Evolutionary conservation across 352 stramenopile species (phyloP).

Genomic region (Pilasporangium apinafurcum): DNA sequence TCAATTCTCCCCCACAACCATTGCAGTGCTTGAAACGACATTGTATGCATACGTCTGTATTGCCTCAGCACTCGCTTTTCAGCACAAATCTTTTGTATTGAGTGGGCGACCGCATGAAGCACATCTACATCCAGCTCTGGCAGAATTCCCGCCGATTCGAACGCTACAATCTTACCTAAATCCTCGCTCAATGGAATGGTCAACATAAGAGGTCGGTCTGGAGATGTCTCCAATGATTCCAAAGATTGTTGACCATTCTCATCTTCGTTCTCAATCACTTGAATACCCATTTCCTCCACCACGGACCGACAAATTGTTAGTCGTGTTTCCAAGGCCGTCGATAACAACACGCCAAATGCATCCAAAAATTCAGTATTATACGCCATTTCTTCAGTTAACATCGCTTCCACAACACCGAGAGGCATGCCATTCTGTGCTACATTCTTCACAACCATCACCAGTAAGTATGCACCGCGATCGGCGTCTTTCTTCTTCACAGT

Average conservation of each 20-base stretch:
- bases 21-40: too few species aligned
- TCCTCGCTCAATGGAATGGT: conserved; percentile 2
- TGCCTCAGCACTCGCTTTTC: neutral
- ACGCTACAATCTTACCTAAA: conserved; percentile 3
- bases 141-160: conserved; percentile 5
- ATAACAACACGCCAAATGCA: conserved; percentile 9
- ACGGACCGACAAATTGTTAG: conserved; percentile 4
- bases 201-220: neutral
- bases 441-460: conserved; percentile 10
- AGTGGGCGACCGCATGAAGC: conserved; percentile 3
- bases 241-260: neutral
- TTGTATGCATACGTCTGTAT: neutral
- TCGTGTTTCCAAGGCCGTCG: conserved; percentile 8
- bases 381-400: neutral
- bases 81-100: conserved; percentile 6
- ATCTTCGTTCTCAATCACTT: neutral
- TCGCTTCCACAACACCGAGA: conserved; percentile 11
- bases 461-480: neutral
- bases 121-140: conserved; percentile 4
- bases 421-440: neutral
- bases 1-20: too few species aligned
- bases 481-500: neutral
- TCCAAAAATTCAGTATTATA: conserved; percentile 10
- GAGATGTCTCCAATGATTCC: neutral
- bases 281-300: conserved; percentile 3